Percentiles rank a stretch among this genome's conserved stretches.
Evolutionary conservation across 108 stramenopile genomes (phyloP).

Genomic region (Cyclotella atomus): DNA sequence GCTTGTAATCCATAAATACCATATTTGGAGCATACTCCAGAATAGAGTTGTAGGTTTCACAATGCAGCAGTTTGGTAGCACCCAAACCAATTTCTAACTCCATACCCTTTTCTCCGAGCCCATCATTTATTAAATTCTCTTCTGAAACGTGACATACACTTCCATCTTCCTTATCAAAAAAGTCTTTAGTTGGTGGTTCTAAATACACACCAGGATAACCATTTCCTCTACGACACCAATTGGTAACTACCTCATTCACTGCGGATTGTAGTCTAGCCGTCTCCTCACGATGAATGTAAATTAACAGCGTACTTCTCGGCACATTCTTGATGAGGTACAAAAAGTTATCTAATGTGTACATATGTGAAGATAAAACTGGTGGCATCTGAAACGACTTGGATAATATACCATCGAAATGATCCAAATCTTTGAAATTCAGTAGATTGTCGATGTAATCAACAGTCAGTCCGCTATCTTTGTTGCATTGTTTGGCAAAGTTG

Average conservation of each 20-base stretch:
- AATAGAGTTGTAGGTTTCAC: conserved; percentile 36
- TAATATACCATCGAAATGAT: conserved; percentile 7
- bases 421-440: neutral
- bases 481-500: conserved; percentile 18
- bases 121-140: conserved; percentile 21
- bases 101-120: neutral
- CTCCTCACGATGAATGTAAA: conserved; percentile 57
- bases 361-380: conserved; percentile 13
- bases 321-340: conserved; percentile 10
- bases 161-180: conserved; percentile 17
- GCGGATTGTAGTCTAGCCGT: conserved; percentile 34
- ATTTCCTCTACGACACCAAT: conserved; percentile 9
- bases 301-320: conserved; percentile 13
- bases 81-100: conserved; percentile 19
- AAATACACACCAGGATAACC: conserved; percentile 1
- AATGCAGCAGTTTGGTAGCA: conserved; percentile 20
- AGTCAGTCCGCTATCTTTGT: conserved; percentile 3
- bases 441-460: neutral
- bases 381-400: conserved; percentile 26
- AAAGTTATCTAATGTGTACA: neutral
- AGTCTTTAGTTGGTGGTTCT: neutral
- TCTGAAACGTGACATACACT: conserved; percentile 26
- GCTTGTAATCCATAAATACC: conserved; percentile 44
- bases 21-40: conserved; percentile 43
- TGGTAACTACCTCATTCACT: conserved; percentile 13